Conservation (phyloP, 1,284 basidiomycete genomes). For the Sporisorium exsertum region DNA sequence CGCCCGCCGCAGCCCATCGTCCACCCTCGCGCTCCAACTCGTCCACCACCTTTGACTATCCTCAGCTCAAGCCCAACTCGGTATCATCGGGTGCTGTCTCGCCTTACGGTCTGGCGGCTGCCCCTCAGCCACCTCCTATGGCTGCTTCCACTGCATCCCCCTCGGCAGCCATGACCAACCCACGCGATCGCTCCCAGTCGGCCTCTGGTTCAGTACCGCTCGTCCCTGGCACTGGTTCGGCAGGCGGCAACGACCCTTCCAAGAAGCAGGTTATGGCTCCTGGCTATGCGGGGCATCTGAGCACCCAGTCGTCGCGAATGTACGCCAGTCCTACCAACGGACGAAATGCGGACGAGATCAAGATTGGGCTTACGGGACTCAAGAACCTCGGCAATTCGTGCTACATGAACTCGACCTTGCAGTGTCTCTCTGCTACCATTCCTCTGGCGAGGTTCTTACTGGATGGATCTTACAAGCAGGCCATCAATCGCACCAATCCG, state of each 20-base stretch:
- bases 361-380: slow-evolving; percentile 65
- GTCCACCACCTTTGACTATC: slow-evolving; percentile 55
- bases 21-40: slow-evolving; percentile 44
- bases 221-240: slow-evolving; percentile 28
- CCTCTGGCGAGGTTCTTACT: slow-evolving; percentile 64
- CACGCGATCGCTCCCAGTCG: slow-evolving; percentile 23
- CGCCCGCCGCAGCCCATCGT: slow-evolving; percentile 41
- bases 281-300: slow-evolving; percentile 39
- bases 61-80: slow-evolving; percentile 44
- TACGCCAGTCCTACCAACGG: slow-evolving; percentile 37
- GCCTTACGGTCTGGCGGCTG: slow-evolving; percentile 33
- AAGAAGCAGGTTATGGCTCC: slow-evolving; percentile 48
- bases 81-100: slow-evolving; percentile 18
- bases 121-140: slow-evolving; percentile 48
- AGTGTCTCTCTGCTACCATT: slow-evolving; percentile 67
- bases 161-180: slow-evolving; percentile 12
- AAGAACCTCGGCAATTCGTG: slow-evolving; percentile 69
- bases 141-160: slow-evolving; percentile 43
- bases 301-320: slow-evolving; percentile 37
- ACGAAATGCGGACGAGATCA: slow-evolving; percentile 48
- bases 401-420: slow-evolving; percentile 69
- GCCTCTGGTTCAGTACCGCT: slow-evolving; percentile 8
- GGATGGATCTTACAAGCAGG: slow-evolving; percentile 81
- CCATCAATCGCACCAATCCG: slow-evolving; percentile 88
- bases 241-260: slow-evolving; percentile 41